Evolutionary conservation across 352 stramenopile species (phyloP).

Genomic region (Blastocystis sp.): DNA sequence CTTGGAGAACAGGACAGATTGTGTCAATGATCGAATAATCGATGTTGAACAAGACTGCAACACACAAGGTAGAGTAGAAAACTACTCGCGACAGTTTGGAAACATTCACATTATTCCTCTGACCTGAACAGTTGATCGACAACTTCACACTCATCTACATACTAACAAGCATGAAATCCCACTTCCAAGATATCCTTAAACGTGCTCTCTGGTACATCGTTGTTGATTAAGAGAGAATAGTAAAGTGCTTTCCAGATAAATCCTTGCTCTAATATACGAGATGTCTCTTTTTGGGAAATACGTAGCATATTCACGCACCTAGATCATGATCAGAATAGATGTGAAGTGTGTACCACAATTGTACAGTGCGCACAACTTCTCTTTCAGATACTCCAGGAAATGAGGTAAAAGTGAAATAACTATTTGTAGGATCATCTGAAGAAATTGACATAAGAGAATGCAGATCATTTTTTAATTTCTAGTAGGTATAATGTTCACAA

Average conservation of each 20-base stretch:
- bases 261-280: background rate
- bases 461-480: slow-evolving; percentile 16
- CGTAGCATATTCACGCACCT: slow-evolving; percentile 57
- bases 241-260: slow-evolving; percentile 32
- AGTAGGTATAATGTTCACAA: background rate
- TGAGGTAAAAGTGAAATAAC: background rate
- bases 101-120: background rate
- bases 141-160: background rate
- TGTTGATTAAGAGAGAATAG: background rate
- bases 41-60: background rate
- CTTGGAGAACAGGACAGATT: background rate
- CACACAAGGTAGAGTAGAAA: background rate
- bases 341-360: background rate
- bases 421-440: background rate
- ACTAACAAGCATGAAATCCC: background rate
- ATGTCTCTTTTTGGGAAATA: slow-evolving; percentile 3
- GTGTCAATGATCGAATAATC: background rate
- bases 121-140: background rate
- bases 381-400: slow-evolving; percentile 25
- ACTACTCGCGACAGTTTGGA: background rate
- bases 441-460: background rate
- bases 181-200: slow-evolving; percentile 22
- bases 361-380: background rate
- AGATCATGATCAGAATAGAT: background rate
- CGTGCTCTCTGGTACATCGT: background rate